Evolutionary conservation across 257 asterid genomes (phyloP).

Genomic region (Apocynum venetum): DNA sequence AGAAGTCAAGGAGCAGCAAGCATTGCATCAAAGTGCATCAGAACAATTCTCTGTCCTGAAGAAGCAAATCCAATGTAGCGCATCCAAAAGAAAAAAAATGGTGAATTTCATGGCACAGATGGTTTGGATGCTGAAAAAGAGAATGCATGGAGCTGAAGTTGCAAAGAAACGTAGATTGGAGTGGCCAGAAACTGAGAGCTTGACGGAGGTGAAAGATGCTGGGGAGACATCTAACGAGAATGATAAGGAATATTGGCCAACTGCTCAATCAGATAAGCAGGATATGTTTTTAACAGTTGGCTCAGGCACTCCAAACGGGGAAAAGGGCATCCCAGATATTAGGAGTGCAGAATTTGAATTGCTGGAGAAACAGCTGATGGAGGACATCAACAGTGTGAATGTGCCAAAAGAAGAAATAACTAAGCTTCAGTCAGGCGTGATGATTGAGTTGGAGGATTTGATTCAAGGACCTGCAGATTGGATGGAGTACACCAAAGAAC

Average conservation of each 20-base stretch:
- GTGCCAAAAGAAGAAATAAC: neutral
- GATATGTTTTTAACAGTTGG: neutral
- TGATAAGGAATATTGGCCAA: neutral
- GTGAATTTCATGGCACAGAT: constrained; percentile 12
- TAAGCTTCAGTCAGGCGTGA: neutral
- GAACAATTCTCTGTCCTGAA: constrained; percentile 22
- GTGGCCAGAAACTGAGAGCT: neutral
- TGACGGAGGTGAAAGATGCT: neutral
- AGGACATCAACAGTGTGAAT: neutral
- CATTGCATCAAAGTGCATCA: constrained; percentile 22
- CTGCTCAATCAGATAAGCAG: neutral
- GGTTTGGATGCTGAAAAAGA: constrained; percentile 9
- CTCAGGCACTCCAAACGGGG: neutral
- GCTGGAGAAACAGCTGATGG: constrained; percentile 20
- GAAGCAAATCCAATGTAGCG: constrained; percentile 6
- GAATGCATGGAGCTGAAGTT: neutral
- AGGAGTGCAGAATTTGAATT: neutral
- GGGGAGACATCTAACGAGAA: neutral
- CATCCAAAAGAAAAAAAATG: constrained; percentile 16
- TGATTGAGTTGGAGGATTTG: constrained; percentile 14
- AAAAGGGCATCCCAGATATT: neutral
- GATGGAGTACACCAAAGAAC: constrained; percentile 9
- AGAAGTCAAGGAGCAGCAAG: constrained; percentile 27
- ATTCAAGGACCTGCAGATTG: constrained; percentile 21
- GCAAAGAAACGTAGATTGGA: neutral